Conservation (phyloP, 768 basidiomycete genomes). For the Calocybe gangraenosa region DNA sequence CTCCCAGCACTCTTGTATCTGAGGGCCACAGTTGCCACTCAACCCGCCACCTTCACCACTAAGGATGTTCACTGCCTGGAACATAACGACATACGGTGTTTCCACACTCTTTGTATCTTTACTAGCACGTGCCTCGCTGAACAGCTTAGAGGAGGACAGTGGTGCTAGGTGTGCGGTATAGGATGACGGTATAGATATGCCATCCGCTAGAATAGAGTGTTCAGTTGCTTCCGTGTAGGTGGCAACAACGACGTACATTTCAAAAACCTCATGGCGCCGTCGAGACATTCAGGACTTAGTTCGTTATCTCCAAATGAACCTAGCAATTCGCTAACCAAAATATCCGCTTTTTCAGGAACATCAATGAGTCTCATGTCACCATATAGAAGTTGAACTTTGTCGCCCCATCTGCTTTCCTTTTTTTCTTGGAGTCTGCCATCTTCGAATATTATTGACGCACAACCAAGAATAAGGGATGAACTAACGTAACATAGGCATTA, state of each 20-base stretch:
- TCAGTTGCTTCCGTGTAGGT: no score
- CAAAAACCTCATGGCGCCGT: slow-evolving; percentile 90
- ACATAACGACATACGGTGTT: slow-evolving; percentile 99
- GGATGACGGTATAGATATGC: slow-evolving; percentile 94
- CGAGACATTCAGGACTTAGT: slow-evolving; percentile 95
- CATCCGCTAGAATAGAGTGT: slow-evolving; percentile 53
- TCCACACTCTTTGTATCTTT: slow-evolving; percentile 75
- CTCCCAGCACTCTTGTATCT: slow-evolving; percentile 94
- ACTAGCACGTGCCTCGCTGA: slow-evolving; percentile 69
- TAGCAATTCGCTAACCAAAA: slow-evolving; percentile 91
- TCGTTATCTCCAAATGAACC: slow-evolving; percentile 99
- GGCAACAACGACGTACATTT: slow-evolving; percentile 59
- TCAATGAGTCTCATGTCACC: slow-evolving; percentile 91
- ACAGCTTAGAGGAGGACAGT: slow-evolving; percentile 89
- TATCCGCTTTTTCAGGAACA: slow-evolving; percentile 85
- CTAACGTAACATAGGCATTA: slow-evolving; percentile 89
- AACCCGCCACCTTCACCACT: slow-evolving; percentile 67
- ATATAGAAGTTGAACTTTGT: slow-evolving; percentile 75
- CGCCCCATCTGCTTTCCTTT: slow-evolving; percentile 78
- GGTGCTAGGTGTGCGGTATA: slow-evolving; percentile 96
- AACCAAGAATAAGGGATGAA: slow-evolving; percentile 8
- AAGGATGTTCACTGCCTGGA: slow-evolving; percentile 87
- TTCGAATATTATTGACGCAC: slow-evolving; percentile 12
- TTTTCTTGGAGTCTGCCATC: slow-evolving; percentile 73
- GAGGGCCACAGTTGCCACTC: slow-evolving; percentile 69